These are phyloP conservation scores for Psidium friedrichsthalianum DNA, from an alignment of 345 rosid genomes.

Conservation along the genomic window DNA sequence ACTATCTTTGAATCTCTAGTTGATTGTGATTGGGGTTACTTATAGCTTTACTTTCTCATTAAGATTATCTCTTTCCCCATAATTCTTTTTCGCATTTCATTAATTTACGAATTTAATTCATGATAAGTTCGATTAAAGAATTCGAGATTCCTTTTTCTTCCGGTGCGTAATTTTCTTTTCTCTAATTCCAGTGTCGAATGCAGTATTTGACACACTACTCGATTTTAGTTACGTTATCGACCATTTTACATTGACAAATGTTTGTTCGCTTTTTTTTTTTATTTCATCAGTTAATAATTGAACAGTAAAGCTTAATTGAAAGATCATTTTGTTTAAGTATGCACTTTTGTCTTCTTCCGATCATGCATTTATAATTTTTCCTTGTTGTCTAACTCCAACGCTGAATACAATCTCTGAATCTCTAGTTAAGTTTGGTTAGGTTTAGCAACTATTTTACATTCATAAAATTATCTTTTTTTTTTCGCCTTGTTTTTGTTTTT, in stretches of 20 bases:
- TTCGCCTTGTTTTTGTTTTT: background rate
- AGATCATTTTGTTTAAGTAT: background rate
- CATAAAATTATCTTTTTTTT: background rate
- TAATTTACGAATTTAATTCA: background rate
- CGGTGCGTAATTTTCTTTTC: background rate
- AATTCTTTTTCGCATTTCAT: background rate
- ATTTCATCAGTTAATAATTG: background rate
- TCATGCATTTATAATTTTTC: background rate
- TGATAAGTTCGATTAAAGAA: background rate
- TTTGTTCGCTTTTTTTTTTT: background rate
- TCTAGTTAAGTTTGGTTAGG: background rate
- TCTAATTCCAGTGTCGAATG: background rate
- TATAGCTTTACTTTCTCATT: background rate
- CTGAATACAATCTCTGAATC: background rate
- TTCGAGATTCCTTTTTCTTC: background rate
- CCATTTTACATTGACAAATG: background rate
- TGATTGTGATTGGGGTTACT: background rate
- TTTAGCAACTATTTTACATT: background rate
- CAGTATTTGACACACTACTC: background rate
- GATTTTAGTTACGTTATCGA: background rate
- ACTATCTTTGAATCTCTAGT: background rate
- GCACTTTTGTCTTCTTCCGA: background rate
- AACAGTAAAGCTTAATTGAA: background rate
- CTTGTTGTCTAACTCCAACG: background rate
- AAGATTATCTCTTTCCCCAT: background rate